Base-by-base conservation (phyloP, 371 early-diverging fungal species). In the Chytridiales sp. region DNA sequence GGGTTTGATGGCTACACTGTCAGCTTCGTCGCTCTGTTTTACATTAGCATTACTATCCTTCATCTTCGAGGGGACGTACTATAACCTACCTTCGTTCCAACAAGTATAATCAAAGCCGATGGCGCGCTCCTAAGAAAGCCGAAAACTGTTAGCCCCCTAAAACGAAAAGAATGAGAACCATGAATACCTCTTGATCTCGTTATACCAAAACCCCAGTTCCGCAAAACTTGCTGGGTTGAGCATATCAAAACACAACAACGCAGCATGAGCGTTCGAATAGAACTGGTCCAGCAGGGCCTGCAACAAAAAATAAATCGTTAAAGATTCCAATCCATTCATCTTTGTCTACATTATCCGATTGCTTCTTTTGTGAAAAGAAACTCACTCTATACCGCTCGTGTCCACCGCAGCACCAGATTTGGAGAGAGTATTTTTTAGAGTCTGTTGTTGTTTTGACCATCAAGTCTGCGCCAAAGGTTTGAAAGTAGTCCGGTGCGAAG, bases 321-420 rank as follows among this genome's bases (percentile, higher is more conserved):
- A n/a, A n/a, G n/a, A n/a, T n/a, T n/a, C n/a, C n/a, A n/a, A n/a
- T n/a, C n/a, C n/a, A n/a, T n/a, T n/a, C n/a, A n/a, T n/a, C n/a
- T n/a, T n/a, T n/a, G n/a, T n/a, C n/a, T n/a, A n/a, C n/a, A n/a
- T n/a, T n/a, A n/a, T n/a, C n/a, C n/a, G n/a, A n/a, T n/a, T n/a
- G n/a, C n/a, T n/a, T n/a, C n/a, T n/a, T n/a, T n/a, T n/a, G n/a
- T n/a, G n/a, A n/a, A n/a, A n/a, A n/a, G n/a, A n/a, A n/a, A n/a
- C n/a, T n/a, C n/a, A n/a, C n/a, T n/a, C 76, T 59, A 56, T 80
- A 80, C 17, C 80, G 59, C 55, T 74, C 76, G 36, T 80, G 80
- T 1, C 80, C 80, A 8, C 75, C 75, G 35, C 71, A 67, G 31
- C 58, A 63, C 80, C 80, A 80, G 4, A 80, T 70, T 5, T 78